A percentile compares a stretch with the other conserved stretches of the same genome.
Conservation (phyloP, 306 rosid species). For the Myrica gale region DNA sequence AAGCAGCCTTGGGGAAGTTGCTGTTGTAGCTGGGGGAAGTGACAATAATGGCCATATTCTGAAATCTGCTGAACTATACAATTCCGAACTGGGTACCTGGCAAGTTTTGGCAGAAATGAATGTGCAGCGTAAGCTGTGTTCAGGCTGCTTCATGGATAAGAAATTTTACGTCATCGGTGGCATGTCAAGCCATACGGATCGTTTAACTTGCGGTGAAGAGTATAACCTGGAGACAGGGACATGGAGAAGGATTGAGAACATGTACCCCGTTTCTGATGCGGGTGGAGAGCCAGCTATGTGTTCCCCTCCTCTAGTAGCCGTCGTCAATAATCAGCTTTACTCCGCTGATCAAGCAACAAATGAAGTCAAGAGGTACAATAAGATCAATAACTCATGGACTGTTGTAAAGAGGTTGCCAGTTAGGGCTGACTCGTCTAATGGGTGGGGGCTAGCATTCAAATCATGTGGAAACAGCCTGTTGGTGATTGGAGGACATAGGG, state of each 20-base stretch:
- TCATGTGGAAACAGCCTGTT: conserved; percentile 35
- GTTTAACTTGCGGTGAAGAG: conserved; percentile 39
- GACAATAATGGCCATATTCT: conserved; percentile 26
- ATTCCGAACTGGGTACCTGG: conserved; percentile 35
- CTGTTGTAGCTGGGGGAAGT: conserved; percentile 41
- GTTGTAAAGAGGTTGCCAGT: conserved; percentile 33
- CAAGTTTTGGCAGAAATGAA: conserved; percentile 25
- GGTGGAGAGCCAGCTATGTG: conserved; percentile 9
- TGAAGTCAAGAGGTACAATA: conserved; percentile 33
- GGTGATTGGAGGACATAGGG: conserved; percentile 35
- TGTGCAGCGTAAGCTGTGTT: conserved; percentile 30
- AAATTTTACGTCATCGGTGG: conserved; percentile 45
- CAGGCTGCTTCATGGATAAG: conserved; percentile 39
- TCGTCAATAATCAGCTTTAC: conserved; percentile 37
- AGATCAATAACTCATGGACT: conserved; percentile 27
- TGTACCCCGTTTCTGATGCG: conserved; percentile 22
- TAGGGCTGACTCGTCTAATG: conserved; percentile 31
- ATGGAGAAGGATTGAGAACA: conserved; percentile 38
- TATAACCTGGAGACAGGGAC: conserved; percentile 28
- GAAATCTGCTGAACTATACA: conserved; percentile 32
- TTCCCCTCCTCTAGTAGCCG: conserved; percentile 48
- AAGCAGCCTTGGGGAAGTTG: conserved; percentile 33
- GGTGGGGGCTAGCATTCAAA: conserved; percentile 44
- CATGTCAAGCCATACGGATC: conserved; percentile 29
- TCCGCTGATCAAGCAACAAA: conserved; percentile 33